A percentile compares a stretch with the other conserved stretches of the same genome.
phyloP scores from a whole-genome alignment of 441 rosid genomes.

The Bocquillonia castaneifolia region DNA sequence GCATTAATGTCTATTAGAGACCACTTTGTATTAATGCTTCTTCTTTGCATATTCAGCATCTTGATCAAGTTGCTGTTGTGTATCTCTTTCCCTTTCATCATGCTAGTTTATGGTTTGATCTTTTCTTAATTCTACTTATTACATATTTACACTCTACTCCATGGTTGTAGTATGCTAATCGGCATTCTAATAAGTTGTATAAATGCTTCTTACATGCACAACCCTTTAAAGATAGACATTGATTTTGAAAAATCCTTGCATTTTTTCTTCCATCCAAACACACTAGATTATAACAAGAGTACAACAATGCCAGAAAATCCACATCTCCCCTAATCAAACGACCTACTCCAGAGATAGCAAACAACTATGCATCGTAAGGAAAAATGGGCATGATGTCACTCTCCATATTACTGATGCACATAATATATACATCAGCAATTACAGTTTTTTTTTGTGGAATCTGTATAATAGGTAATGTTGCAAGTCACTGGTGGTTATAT shows the following conservation, averaged over 20 bases:
- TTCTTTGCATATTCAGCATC: too few relatives aligned
- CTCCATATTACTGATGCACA: not conserved
- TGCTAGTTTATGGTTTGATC: not conserved
- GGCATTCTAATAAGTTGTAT: not conserved
- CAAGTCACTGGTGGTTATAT: slow-evolving; percentile 21
- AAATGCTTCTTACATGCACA: not conserved
- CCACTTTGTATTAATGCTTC: too few relatives aligned
- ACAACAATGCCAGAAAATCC: not conserved
- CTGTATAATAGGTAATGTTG: too few relatives aligned
- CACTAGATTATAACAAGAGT: not conserved
- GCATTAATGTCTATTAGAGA: too few relatives aligned
- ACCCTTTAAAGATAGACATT: not conserved
- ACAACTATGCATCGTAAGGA: not conserved
- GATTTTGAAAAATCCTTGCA: not conserved
- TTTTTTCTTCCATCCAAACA: not conserved
- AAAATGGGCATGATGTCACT: not conserved
- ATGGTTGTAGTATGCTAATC: not conserved
- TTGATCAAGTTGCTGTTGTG: too few relatives aligned
- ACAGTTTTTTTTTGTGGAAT: not conserved
- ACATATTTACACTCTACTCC: not conserved
- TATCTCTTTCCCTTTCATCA: not conserved
- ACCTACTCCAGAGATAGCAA: not conserved
- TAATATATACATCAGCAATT: not conserved
- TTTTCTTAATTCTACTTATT: not conserved
- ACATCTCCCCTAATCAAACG: not conserved